phyloP scores from a whole-genome alignment of 352 stramenopile genomes.

The Globisporangium uncinulatum region DNA sequence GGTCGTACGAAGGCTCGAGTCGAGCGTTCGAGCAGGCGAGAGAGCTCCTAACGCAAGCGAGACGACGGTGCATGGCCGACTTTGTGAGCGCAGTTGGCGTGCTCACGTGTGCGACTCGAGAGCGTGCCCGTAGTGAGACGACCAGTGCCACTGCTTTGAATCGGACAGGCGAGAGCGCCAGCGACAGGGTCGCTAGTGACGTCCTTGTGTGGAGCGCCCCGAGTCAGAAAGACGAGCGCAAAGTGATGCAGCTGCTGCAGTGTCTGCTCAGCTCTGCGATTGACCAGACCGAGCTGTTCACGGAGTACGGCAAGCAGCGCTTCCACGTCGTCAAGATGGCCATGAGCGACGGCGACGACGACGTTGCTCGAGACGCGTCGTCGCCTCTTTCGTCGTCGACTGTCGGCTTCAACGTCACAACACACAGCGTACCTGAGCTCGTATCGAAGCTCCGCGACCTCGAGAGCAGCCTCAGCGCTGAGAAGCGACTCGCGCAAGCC shows the following conservation, averaged over 20 bases:
- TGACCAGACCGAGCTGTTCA: slow-evolving; percentile 42
- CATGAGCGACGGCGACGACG: slow-evolving; percentile 23
- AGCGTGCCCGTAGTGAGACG: background rate
- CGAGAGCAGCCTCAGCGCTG: slow-evolving; percentile 43
- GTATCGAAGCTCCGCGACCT: slow-evolving; percentile 37
- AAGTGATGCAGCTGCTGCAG: slow-evolving; percentile 50
- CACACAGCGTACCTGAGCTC: slow-evolving; percentile 26
- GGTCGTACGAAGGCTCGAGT: slow-evolving; percentile 62
- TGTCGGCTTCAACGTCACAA: slow-evolving; percentile 29
- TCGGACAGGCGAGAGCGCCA: background rate
- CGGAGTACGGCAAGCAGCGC: slow-evolving; percentile 64
- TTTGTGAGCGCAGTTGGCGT: slow-evolving; percentile 68
- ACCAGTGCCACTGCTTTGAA: background rate
- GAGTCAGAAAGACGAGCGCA: slow-evolving; percentile 45
- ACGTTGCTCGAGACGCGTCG: slow-evolving; percentile 5
- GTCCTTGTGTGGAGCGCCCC: slow-evolving; percentile 36
- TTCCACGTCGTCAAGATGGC: slow-evolving; percentile 60
- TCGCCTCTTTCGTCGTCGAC: slow-evolving; percentile 8
- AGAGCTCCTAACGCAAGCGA: slow-evolving; percentile 52
- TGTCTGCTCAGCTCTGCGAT: slow-evolving; percentile 55
- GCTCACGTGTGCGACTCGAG: slow-evolving; percentile 39
- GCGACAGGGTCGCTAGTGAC: too few species aligned
- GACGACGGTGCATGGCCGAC: slow-evolving; percentile 59
- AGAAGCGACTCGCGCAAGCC: slow-evolving; percentile 42
- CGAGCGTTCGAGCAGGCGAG: slow-evolving; percentile 66